A percentile compares a stretch with the other conserved stretches of the same genome.
Conservation (phyloP, 306 rosid genomes). For the Oxytropis ochrocephala region DNA sequence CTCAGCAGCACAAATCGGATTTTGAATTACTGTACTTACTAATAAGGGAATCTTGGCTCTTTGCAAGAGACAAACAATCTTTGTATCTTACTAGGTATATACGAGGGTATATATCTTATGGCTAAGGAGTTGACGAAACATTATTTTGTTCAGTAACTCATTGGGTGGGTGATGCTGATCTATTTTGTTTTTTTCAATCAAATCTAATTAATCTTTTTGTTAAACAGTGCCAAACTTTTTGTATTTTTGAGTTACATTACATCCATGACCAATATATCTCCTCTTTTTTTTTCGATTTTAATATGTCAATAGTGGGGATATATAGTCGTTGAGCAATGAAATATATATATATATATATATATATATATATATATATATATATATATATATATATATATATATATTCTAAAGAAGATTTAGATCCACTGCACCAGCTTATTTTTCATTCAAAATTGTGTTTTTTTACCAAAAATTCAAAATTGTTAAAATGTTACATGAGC, state of each 20-base stretch:
- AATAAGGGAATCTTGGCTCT: slow-evolving; percentile 23
- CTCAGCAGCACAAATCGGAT: not conserved
- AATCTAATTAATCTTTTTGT: not conserved
- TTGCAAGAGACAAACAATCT: slow-evolving; percentile 25
- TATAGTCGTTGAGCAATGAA: not conserved
- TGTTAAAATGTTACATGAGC: no score
- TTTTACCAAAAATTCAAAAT: no score
- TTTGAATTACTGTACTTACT: not conserved
- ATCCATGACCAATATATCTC: not conserved
- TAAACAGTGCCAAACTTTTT: not conserved
- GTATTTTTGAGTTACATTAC: slow-evolving; percentile 20
- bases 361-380: no score
- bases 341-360: no score
- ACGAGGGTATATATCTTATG: slow-evolving; percentile 5
- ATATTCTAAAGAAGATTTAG: not conserved
- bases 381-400: no score
- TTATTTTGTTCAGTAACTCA: not conserved
- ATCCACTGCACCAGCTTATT: no score
- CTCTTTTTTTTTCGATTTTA: not conserved
- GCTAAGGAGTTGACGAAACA: slow-evolving; percentile 24
- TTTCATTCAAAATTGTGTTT: no score
- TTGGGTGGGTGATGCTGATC: not conserved
- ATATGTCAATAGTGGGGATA: slow-evolving; percentile 2
- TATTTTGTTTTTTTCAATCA: not conserved
- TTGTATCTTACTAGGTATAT: slow-evolving; percentile 14